Percentiles rank a stretch among this genome's conserved stretches.
Conservation (phyloP, 169 alveolate species). For the Amoebophrya sp. region DNA sequence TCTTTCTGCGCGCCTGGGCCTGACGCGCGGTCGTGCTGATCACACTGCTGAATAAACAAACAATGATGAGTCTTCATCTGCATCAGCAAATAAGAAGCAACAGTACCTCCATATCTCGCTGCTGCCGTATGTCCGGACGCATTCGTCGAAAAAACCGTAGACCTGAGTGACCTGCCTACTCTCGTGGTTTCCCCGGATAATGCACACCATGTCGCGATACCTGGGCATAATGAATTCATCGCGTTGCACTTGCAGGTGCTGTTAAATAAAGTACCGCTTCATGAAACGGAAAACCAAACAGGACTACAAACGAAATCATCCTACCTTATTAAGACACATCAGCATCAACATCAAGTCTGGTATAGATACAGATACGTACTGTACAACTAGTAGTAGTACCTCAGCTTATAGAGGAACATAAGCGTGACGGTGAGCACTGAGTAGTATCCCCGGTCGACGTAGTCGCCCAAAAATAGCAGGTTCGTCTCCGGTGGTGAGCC, state of each 20-base stretch:
- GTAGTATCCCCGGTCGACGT: slow-evolving; percentile 97
- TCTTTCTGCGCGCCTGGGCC: slow-evolving; percentile 39
- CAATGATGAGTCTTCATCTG: not conserved
- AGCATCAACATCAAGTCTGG: no score
- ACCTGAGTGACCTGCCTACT: slow-evolving; percentile 92
- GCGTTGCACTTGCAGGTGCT: no score
- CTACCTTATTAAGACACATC: no score
- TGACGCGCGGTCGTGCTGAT: no score
- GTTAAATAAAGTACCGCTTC: no score
- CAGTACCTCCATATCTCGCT: slow-evolving; percentile 21
- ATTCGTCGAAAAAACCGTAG: slow-evolving; percentile 99
- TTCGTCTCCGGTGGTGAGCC: slow-evolving; percentile 80
- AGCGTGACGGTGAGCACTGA: slow-evolving; percentile 96
- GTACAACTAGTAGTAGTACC: no score
- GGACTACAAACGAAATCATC: no score
- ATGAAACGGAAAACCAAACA: no score
- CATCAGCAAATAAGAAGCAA: not conserved
- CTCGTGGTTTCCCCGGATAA: slow-evolving; percentile 97
- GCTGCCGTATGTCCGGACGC: slow-evolving; percentile 94
- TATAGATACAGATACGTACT: no score
- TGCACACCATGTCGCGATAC: slow-evolving; percentile 56
- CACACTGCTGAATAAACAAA: no score
- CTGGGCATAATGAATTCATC: not conserved
- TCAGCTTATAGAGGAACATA: slow-evolving; percentile 84
- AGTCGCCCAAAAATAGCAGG: slow-evolving; percentile 97